These are phyloP conservation scores for Plasmodium inui DNA, from an alignment of 169 alveolate species.

Conservation along the genomic window DNA sequence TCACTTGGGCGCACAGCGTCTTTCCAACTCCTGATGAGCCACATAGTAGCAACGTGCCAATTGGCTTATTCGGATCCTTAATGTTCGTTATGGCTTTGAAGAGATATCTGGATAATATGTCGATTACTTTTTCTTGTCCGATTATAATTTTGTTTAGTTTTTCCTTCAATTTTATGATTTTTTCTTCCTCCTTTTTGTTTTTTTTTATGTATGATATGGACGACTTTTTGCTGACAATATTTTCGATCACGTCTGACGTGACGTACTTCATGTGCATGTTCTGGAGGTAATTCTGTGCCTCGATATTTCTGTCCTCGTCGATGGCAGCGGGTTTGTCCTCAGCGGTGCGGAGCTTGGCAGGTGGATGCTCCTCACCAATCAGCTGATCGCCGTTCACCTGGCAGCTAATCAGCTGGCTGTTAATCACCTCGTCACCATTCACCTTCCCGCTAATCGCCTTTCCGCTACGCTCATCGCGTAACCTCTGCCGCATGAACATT, in stretches of 20 bases:
- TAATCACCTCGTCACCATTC: background rate
- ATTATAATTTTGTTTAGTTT: slow-evolving; percentile 75
- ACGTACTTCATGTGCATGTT: slow-evolving; percentile 73
- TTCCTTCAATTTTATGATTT: slow-evolving; percentile 53
- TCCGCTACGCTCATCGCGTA: background rate
- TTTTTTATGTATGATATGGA: slow-evolving; percentile 56
- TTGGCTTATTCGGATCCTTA: slow-evolving; percentile 91
- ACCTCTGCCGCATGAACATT: slow-evolving; percentile 21
- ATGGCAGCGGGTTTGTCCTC: background rate
- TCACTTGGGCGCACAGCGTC: slow-evolving; percentile 91
- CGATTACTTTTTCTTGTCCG: slow-evolving; percentile 75
- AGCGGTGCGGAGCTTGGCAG: background rate
- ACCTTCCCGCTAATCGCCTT: background rate
- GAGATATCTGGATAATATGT: slow-evolving; percentile 76
- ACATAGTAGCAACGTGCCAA: slow-evolving; percentile 89
- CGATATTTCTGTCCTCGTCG: background rate
- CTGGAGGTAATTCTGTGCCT: background rate
- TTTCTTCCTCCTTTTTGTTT: slow-evolving; percentile 68
- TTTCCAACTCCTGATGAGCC: slow-evolving; percentile 94
- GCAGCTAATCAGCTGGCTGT: background rate
- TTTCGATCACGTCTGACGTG: slow-evolving; percentile 72
- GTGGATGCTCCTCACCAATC: background rate
- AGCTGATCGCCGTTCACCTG: background rate
- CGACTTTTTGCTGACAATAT: slow-evolving; percentile 62
- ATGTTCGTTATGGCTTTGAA: slow-evolving; percentile 87